Percentiles rank a stretch among this genome's conserved stretches.
These are phyloP conservation scores for Liriodendron chinense DNA, from an alignment of 164 flowering plant genomes.

Conservation along the genomic window DNA sequence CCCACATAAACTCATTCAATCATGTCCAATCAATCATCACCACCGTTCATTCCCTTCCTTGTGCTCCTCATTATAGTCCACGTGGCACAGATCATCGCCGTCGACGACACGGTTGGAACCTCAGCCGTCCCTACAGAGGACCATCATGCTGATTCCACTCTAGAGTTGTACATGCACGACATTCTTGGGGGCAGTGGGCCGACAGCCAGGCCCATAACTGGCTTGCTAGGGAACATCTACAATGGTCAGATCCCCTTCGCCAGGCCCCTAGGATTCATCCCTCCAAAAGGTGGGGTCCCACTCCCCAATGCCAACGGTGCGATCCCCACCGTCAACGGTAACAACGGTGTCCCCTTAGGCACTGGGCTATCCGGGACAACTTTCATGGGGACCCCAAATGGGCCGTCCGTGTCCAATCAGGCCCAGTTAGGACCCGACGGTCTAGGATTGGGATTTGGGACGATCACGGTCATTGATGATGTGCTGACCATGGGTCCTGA, in stretches of 20 bases:
- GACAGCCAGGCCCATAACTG: conserved; percentile 82
- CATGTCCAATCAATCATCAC: conserved; percentile 27
- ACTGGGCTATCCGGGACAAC: conserved; percentile 71
- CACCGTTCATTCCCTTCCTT: conserved; percentile 13
- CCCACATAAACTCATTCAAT: not conserved
- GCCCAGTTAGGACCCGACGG: conserved; percentile 71
- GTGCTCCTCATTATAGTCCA: conserved; percentile 23
- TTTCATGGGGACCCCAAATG: conserved; percentile 39
- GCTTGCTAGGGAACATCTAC: conserved; percentile 80
- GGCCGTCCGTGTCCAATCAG: conserved; percentile 23
- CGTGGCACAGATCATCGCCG: not conserved
- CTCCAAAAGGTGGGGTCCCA: conserved; percentile 57
- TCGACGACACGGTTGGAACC: conserved; percentile 20
- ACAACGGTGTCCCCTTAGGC: conserved; percentile 67
- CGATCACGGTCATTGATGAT: conserved; percentile 70
- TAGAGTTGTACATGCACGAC: conserved; percentile 84
- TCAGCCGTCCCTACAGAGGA: not conserved
- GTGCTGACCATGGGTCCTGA: conserved; percentile 49
- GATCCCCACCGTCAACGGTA: conserved; percentile 59
- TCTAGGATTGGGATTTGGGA: conserved; percentile 69
- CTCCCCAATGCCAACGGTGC: conserved; percentile 84
- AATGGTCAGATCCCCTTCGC: conserved; percentile 87
- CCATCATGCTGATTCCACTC: conserved; percentile 20
- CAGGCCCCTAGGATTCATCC: conserved; percentile 62
- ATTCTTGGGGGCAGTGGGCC: conserved; percentile 81